Percentiles rank a stretch among this genome's conserved stretches.
These are phyloP conservation scores for Tillandsia leiboldiana DNA, from an alignment of 176 grass and related monocot genomes.

Conservation along the genomic window DNA sequence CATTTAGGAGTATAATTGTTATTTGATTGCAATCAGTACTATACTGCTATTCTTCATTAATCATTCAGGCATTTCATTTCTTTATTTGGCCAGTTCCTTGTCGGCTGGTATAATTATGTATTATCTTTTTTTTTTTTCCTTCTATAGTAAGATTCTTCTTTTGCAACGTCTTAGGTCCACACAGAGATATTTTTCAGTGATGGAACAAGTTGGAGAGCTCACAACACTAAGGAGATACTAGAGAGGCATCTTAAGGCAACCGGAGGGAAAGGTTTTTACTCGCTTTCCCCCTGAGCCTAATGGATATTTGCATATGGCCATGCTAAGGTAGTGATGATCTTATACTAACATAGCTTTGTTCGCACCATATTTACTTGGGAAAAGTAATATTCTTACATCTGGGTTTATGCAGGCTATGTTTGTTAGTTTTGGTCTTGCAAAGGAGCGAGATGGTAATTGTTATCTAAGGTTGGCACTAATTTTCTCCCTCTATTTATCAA, in stretches of 20 bases:
- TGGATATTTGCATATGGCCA: constrained; percentile 96
- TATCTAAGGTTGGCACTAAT: constrained; percentile 64
- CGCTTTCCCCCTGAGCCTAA: constrained; percentile 97
- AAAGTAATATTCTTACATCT: constrained; percentile 24
- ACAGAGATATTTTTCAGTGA: constrained; percentile 92
- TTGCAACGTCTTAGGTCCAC: constrained; percentile 49
- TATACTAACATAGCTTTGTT: constrained; percentile 6
- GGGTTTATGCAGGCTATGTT: constrained; percentile 83
- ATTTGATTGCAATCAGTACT: too few species aligned
- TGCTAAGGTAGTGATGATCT: constrained; percentile 63
- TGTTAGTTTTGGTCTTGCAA: constrained; percentile 95
- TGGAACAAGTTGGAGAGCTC: constrained; percentile 82
- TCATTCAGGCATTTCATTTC: too few species aligned
- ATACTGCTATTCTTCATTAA: too few species aligned
- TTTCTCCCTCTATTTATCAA: not conserved
- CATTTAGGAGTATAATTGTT: too few species aligned
- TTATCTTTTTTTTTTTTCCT: constrained; percentile 6
- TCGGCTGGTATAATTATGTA: not conserved
- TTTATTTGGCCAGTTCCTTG: not conserved
- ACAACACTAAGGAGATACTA: constrained; percentile 74
- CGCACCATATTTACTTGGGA: constrained; percentile 13
- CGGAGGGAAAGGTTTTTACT: constrained; percentile 90
- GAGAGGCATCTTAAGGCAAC: constrained; percentile 86
- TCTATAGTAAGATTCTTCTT: constrained; percentile 4
- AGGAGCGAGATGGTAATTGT: constrained; percentile 82